Evolutionary conservation across 2,329 filamentous ascomycete species (phyloP).

Genomic region (Fusarium sacchari): DNA sequence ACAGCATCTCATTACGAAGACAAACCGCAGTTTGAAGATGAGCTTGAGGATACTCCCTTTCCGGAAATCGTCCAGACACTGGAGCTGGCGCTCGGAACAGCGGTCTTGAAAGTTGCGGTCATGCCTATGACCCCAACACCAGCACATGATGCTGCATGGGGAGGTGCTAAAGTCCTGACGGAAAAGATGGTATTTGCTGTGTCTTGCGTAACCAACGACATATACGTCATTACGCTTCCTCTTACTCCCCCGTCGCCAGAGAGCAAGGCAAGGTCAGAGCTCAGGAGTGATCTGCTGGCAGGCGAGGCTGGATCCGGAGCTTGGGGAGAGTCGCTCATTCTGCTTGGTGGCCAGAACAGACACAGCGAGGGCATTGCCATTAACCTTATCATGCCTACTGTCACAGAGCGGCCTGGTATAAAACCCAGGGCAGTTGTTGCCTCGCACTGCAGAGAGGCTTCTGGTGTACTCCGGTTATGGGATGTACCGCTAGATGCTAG

Average conservation of each 20-base stretch:
- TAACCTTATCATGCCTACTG: constrained; percentile 57
- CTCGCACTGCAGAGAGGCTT: constrained; percentile 68
- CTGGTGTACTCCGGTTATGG: constrained; percentile 68
- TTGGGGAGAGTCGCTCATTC: constrained; percentile 70
- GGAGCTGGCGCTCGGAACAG: constrained; percentile 67
- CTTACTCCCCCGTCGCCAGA: constrained; percentile 69
- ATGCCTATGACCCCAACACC: constrained; percentile 62
- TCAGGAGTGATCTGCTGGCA: constrained; percentile 61
- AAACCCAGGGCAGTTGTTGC: constrained; percentile 64
- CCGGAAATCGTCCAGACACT: constrained; percentile 68
- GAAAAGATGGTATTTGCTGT: constrained; percentile 70
- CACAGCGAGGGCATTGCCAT: constrained; percentile 66
- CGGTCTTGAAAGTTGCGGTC: constrained; percentile 65
- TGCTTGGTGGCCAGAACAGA: constrained; percentile 64
- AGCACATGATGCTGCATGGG: constrained; percentile 59
- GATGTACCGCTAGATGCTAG: constrained; percentile 61
- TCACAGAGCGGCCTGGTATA: constrained; percentile 51
- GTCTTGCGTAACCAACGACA: constrained; percentile 66
- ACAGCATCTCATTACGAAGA: constrained; percentile 55
- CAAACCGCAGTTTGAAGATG: constrained; percentile 68
- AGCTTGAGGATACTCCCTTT: constrained; percentile 59
- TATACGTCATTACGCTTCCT: constrained; percentile 68
- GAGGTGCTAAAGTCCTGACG: constrained; percentile 60
- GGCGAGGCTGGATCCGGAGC: constrained; percentile 67
- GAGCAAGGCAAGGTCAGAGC: constrained; percentile 66